These are phyloP conservation scores for Dipodascus geniculatus DNA, from an alignment of 805 yeast genomes.

Conservation along the genomic window DNA sequence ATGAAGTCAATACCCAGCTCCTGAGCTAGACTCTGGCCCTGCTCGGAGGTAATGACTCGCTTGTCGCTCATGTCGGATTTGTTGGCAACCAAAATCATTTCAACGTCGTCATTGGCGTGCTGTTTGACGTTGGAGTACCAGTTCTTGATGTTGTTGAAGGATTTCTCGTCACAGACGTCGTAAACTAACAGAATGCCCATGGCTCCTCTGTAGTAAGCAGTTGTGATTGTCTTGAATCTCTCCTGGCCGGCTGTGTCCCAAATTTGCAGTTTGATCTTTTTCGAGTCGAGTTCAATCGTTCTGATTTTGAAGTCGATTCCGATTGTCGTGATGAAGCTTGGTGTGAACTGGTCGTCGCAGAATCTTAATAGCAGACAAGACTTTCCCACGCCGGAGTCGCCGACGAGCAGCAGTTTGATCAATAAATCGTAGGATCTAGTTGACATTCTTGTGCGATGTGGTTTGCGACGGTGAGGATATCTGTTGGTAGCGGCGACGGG, in stretches of 20 bases:
- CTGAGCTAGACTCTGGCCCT: constrained; percentile 80
- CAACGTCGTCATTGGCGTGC: constrained; percentile 94
- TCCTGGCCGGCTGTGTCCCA: constrained; percentile 99
- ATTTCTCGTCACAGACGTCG: constrained; percentile 94
- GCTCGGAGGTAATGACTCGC: constrained; percentile 79
- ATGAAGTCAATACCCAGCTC: constrained; percentile 83
- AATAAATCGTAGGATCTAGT: constrained; percentile 61
- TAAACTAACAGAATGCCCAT: constrained; percentile 96
- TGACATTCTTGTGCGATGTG: no score
- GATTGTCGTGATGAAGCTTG: constrained; percentile 92
- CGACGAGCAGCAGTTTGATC: constrained; percentile 84
- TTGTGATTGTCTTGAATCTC: constrained; percentile 93
- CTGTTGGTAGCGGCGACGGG: no score
- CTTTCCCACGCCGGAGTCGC: constrained; percentile 61
- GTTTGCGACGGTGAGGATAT: no score
- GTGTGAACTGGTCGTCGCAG: constrained; percentile 94
- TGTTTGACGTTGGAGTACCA: constrained; percentile 96
- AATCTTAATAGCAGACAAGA: constrained; percentile 82
- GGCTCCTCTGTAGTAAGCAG: constrained; percentile 97
- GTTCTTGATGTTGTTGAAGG: constrained; percentile 83
- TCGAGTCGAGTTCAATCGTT: constrained; percentile 87
- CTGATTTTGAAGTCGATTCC: constrained; percentile 98
- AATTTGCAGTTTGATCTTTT: constrained; percentile 84
- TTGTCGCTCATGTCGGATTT: constrained; percentile 84
- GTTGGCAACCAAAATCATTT: constrained; percentile 87